Percentiles rank a stretch among this genome's conserved stretches.
Evolutionary conservation across 805 yeast genomes (phyloP).

Genomic region (Jamesozyma lodderae): DNA sequence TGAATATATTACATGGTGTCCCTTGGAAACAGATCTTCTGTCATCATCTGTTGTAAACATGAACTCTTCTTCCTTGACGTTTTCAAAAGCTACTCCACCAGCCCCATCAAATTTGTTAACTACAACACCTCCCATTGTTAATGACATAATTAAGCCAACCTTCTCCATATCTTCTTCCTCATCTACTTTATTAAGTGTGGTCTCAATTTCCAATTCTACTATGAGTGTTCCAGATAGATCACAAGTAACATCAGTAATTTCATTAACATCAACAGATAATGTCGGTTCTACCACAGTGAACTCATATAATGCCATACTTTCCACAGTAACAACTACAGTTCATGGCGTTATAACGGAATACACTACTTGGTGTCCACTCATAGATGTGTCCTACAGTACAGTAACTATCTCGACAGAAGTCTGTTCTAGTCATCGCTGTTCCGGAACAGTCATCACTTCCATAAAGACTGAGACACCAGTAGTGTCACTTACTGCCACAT

Average conservation of each 20-base stretch:
- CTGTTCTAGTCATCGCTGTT: conserved; percentile 9
- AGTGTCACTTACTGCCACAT: background rate
- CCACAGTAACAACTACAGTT: conserved; percentile 15
- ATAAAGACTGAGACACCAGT: background rate
- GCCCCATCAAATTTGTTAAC: background rate
- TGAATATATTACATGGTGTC: conserved; percentile 33
- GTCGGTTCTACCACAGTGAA: conserved; percentile 4
- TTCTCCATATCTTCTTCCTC: conserved; percentile 29
- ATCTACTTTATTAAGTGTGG: background rate
- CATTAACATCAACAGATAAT: conserved; percentile 16
- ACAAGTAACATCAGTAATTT: background rate
- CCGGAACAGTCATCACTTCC: conserved; percentile 2
- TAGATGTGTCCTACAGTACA: conserved; percentile 4
- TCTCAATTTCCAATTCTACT: conserved; percentile 9
- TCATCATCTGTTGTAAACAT: conserved; percentile 4
- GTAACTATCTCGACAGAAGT: conserved; percentile 14
- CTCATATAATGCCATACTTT: background rate
- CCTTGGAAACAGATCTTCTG: conserved; percentile 19
- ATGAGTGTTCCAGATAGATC: conserved; percentile 8
- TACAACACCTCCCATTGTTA: background rate
- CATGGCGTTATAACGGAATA: conserved; percentile 24
- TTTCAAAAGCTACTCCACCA: background rate
- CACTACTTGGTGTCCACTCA: conserved; percentile 23
- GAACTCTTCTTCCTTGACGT: background rate
- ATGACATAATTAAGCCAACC: conserved; percentile 20